Percentiles rank a stretch among this genome's conserved stretches.
These are phyloP conservation scores for Phialophora expanda DNA, from an alignment of 2,329 filamentous ascomycete species.

Conservation along the genomic window DNA sequence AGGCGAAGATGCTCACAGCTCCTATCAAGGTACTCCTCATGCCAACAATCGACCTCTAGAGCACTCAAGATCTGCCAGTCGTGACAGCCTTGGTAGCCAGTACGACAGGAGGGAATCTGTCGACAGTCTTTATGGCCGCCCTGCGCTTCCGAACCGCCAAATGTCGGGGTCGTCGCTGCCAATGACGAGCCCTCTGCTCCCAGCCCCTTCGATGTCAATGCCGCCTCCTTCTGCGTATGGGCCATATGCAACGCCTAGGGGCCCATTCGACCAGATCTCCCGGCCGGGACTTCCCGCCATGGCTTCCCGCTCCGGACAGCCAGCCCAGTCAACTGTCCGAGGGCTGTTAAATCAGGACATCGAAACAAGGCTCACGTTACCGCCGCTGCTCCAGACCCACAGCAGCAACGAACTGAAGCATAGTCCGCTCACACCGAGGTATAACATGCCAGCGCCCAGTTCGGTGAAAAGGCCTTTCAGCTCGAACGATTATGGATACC, in stretches of 20 bases:
- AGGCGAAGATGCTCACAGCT: slow-evolving; percentile 30
- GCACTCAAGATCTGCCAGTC: slow-evolving; percentile 34
- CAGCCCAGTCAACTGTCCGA: slow-evolving; percentile 3
- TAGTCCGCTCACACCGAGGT: slow-evolving; percentile 13
- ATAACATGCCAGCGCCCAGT: slow-evolving; percentile 19
- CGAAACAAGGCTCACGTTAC: slow-evolving; percentile 17
- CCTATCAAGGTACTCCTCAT: slow-evolving; percentile 31
- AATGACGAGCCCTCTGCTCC: slow-evolving; percentile 25
- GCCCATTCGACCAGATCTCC: slow-evolving; percentile 9
- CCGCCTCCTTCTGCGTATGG: slow-evolving; percentile 29
- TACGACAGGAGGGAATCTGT: slow-evolving; percentile 30
- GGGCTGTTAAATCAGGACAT: slow-evolving; percentile 15
- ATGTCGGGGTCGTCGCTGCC: slow-evolving; percentile 26
- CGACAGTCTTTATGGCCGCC: slow-evolving; percentile 32
- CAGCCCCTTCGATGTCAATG: slow-evolving; percentile 26
- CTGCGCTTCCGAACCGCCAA: slow-evolving; percentile 22
- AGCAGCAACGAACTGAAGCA: not conserved
- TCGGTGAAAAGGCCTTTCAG: slow-evolving; percentile 30
- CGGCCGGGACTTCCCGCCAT: slow-evolving; percentile 13
- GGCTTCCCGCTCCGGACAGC: slow-evolving; percentile 9
- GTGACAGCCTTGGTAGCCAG: slow-evolving; percentile 34
- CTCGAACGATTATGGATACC: slow-evolving; percentile 8
- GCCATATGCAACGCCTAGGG: slow-evolving; percentile 4
- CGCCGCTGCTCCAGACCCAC: slow-evolving; percentile 10
- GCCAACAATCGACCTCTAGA: slow-evolving; percentile 22